Base-by-base conservation (phyloP, 768 basidiomycete genomes). In the Leccinum disarticulatum region DNA sequence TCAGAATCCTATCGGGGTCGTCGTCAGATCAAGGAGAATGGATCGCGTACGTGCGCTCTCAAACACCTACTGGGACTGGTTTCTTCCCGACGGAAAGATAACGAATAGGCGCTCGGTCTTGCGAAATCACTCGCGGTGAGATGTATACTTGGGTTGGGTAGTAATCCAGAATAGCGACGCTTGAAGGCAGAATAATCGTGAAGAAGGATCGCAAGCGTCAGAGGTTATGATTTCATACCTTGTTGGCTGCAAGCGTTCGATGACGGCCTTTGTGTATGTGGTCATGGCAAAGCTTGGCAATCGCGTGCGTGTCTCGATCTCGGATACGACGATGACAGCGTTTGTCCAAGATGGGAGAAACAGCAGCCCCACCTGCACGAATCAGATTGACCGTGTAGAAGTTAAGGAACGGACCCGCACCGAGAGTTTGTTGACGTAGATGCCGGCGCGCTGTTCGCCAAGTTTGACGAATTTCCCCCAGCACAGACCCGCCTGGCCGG, bases 381-480 rank as follows among this genome's bases (percentile, higher is more conserved):
- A 3, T 68, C 38, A 67, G 56, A 31, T 22, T 6, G n/a, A 43
- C 22, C 13, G 36, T 3, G 1, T 8, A 17, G 13, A 7, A 7
- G 7, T 10, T 2, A n/a, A n/a, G 15, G n/a, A 33, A 47, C 11
- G 30, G 33, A 36, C 7, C 57, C 73, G 47, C 46, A 85, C 85
- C 64, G 81, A 79, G 28, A 79, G 67, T 9, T 74, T 68, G 57
- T 84, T 78, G 54, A 83, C 78, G 28, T 70, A 70, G 8, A 83
- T 72, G 5, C 73, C 76, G 4, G 80, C 86, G 27, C 65, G 67
- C 63, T 84, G 83, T 60, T 84, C 79, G 10, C 83, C 83, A 1
- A 87, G 73, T 19, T 77, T 62, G 6, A 77, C 79, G n/a, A 82
- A 81, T 31, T 73, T 70, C 0, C 82, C 81, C 85, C 85, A 87